Evolutionary conservation across 176 grass and related monocot species (phyloP).

Genomic region (Neostapfia colusana): DNA sequence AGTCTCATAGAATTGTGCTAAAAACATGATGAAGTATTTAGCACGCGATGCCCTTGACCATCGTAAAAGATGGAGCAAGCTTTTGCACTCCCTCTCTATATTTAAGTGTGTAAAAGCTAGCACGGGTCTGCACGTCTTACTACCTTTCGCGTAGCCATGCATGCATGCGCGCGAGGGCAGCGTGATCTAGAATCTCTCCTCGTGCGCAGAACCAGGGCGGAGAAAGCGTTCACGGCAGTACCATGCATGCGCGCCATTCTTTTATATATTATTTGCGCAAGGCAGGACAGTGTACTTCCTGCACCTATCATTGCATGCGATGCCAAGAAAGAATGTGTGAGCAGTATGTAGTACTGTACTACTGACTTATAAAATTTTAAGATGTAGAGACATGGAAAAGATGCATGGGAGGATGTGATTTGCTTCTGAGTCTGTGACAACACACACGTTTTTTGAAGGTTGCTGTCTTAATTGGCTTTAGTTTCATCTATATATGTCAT

Average conservation of each 20-base stretch:
- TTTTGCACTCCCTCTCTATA: neutral
- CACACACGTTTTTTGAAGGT: neutral
- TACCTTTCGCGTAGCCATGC: slow-evolving; percentile 6
- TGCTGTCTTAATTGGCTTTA: no score
- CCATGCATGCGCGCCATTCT: neutral
- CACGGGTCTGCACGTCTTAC: slow-evolving; percentile 8
- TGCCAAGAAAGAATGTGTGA: neutral
- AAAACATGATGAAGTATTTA: slow-evolving; percentile 34
- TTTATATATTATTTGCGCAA: neutral
- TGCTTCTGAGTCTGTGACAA: neutral
- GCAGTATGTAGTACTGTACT: no score
- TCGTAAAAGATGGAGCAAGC: neutral
- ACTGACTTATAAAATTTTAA: neutral
- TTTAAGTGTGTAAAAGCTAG: slow-evolving; percentile 3
- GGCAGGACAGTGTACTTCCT: neutral
- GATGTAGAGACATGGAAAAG: neutral
- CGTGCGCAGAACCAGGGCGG: neutral
- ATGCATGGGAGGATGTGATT: neutral
- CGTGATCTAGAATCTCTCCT: neutral
- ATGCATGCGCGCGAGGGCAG: neutral
- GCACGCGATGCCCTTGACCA: neutral
- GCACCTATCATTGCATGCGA: slow-evolving; percentile 12
- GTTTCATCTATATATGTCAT: no score
- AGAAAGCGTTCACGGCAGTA: neutral
- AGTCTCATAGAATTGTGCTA: neutral